phyloP scores from a whole-genome alignment of 2,329 filamentous ascomycete species.

The Curvularia sp. region DNA sequence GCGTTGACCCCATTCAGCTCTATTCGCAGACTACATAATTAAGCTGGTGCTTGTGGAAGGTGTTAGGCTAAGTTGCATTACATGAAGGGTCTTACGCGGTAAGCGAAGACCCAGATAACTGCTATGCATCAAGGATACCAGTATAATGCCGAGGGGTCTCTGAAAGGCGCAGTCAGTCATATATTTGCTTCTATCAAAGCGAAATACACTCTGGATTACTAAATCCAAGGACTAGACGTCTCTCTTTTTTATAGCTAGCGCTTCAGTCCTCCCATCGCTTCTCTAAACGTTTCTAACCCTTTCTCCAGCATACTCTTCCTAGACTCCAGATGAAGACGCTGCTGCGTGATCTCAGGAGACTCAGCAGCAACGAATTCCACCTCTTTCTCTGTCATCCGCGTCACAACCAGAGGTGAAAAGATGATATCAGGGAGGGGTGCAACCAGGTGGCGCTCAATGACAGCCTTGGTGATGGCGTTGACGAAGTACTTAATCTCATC shows the following conservation, averaged over 20 bases:
- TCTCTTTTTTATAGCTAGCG: no score
- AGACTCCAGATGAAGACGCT: conserved; percentile 39
- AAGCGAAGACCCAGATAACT: neutral
- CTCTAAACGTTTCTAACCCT: conserved; percentile 44
- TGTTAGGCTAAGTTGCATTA: neutral
- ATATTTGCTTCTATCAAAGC: no score
- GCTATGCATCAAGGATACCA: neutral
- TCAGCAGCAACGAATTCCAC: conserved; percentile 47
- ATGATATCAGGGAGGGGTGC: conserved; percentile 37
- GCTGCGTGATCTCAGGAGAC: conserved; percentile 33
- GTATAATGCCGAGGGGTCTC: neutral
- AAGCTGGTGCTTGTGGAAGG: neutral
- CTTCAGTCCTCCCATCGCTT: conserved; percentile 33
- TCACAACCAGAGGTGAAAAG: conserved; percentile 42
- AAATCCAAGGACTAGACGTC: no score
- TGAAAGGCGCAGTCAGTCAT: neutral
- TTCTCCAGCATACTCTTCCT: conserved; percentile 47
- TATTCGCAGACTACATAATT: neutral
- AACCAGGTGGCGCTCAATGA: conserved; percentile 52
- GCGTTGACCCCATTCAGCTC: neutral
- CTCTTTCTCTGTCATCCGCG: conserved; percentile 45
- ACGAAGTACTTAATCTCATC: conserved; percentile 50
- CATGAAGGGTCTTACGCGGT: neutral
- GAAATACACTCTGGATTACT: no score
- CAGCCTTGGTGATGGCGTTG: conserved; percentile 43